Conservation (phyloP, 2,329 filamentous ascomycete species). For the Ceratocystiopsis brevicomis region DNA sequence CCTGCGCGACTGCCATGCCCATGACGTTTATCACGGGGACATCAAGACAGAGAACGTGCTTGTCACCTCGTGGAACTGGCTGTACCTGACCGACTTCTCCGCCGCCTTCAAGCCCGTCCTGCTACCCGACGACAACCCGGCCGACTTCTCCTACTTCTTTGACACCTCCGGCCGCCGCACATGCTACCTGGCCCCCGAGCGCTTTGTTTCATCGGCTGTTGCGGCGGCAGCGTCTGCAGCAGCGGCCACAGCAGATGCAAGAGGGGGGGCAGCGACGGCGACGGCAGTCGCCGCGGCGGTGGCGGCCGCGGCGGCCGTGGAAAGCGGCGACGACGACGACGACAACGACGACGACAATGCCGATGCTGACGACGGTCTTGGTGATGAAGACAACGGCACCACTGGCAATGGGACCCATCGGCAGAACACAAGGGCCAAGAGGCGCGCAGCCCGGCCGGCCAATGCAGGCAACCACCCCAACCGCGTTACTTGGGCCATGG, state of each 20-base stretch:
- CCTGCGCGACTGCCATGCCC: slow-evolving; percentile 73
- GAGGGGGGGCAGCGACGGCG: too few species aligned
- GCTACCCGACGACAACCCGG: slow-evolving; percentile 88
- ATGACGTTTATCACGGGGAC: slow-evolving; percentile 86
- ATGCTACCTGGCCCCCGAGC: slow-evolving; percentile 87
- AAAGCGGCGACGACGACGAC: not conserved
- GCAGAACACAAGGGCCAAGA: too few species aligned
- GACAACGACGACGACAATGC: not conserved
- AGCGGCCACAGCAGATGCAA: not conserved
- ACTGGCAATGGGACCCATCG: too few species aligned
- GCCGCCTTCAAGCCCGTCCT: slow-evolving; percentile 88
- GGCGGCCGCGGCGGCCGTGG: not conserved
- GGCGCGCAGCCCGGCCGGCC: not conserved
- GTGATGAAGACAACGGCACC: not conserved
- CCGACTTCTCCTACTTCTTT: slow-evolving; percentile 95
- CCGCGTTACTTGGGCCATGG: slow-evolving; percentile 72
- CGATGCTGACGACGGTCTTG: not conserved
- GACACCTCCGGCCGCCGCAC: slow-evolving; percentile 81
- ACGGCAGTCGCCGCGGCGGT: slow-evolving; percentile 33
- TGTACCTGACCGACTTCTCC: slow-evolving; percentile 94
- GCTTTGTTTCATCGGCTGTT: slow-evolving; percentile 59
- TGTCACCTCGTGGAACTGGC: slow-evolving; percentile 98
- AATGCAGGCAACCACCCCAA: slow-evolving; percentile 1
- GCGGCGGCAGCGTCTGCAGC: slow-evolving; percentile 15
- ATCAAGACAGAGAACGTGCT: slow-evolving; percentile 97